A percentile compares a stretch with the other conserved stretches of the same genome.
These are phyloP conservation scores for Podaxis mareebaensis DNA, from an alignment of 768 basidiomycete genomes.

Conservation along the genomic window DNA sequence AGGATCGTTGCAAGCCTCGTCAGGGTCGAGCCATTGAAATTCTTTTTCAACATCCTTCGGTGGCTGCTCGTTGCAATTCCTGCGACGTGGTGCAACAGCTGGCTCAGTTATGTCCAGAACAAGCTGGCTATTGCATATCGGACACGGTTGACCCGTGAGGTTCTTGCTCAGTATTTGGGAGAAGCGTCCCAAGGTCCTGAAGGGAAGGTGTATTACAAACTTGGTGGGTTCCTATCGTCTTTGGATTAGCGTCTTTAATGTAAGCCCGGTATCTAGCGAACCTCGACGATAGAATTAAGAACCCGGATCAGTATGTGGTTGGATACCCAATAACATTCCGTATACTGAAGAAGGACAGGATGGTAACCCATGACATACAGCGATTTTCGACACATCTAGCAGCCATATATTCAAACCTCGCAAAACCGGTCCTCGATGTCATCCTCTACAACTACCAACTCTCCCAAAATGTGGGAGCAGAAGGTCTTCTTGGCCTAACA, in stretches of 20 bases:
- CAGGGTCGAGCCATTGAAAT: slow-evolving; percentile 74
- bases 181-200: slow-evolving; percentile 61
- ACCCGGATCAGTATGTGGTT: slow-evolving; percentile 79
- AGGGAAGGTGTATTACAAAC: slow-evolving; percentile 91
- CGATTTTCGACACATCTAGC: slow-evolving; percentile 89
- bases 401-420: slow-evolving; percentile 91
- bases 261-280: slow-evolving; percentile 59
- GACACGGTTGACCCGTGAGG: slow-evolving; percentile 80
- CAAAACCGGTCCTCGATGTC: slow-evolving; percentile 90
- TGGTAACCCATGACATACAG: slow-evolving; percentile 96
- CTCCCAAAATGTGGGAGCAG: slow-evolving; percentile 91
- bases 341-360: slow-evolving; percentile 45
- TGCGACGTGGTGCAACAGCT: slow-evolving; percentile 90
- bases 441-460: slow-evolving; percentile 96
- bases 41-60: slow-evolving; percentile 80
- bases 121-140: slow-evolving; percentile 90
- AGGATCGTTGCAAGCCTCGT: slow-evolving; percentile 97
- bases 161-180: slow-evolving; percentile 84
- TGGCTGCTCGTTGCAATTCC: slow-evolving; percentile 94
- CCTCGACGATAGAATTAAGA: slow-evolving; percentile 93
- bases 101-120: slow-evolving; percentile 91
- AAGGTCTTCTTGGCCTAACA: slow-evolving; percentile 83
- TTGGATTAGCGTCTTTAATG: neutral
- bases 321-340: neutral
- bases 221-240: slow-evolving; percentile 51